phyloP scores from a whole-genome alignment of 192 early-diverging fungal genomes.

The Linderina pennispora region DNA sequence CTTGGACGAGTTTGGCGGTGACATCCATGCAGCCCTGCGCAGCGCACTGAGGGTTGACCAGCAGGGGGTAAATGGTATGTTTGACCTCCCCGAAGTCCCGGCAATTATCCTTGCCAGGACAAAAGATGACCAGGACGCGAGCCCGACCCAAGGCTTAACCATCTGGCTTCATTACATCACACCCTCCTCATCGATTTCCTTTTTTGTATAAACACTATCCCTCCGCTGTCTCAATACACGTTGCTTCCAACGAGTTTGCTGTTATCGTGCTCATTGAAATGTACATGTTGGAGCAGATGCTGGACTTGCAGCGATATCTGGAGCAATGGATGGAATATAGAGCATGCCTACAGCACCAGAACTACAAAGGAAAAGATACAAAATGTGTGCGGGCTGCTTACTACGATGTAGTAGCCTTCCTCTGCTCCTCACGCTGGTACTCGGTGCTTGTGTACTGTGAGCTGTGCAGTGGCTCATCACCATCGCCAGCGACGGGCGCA shows the following conservation, averaged over 20 bases:
- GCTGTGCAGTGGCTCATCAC: not conserved
- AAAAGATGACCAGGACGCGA: slow-evolving; percentile 9
- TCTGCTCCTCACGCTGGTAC: slow-evolving; percentile 27
- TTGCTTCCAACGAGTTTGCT: too few relatives aligned
- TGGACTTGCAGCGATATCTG: too few relatives aligned
- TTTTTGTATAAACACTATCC: too few relatives aligned
- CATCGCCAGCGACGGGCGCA: not conserved
- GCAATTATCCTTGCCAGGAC: slow-evolving; percentile 29
- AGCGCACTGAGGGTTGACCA: slow-evolving; percentile 21
- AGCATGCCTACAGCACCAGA: too few relatives aligned
- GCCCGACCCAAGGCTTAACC: too few relatives aligned
- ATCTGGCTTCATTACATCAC: too few relatives aligned
- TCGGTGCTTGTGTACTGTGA: slow-evolving; percentile 35
- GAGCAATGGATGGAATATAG: too few relatives aligned
- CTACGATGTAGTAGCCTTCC: slow-evolving; percentile 1
- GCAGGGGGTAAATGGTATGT: slow-evolving; percentile 1
- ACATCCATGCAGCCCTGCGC: slow-evolving; percentile 30
- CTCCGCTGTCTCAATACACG: too few relatives aligned
- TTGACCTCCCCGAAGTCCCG: slow-evolving; percentile 26
- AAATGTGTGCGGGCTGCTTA: not conserved
- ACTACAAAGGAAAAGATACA: not conserved
- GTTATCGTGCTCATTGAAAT: too few relatives aligned
- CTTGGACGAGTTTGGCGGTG: slow-evolving; percentile 34
- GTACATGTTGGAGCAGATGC: too few relatives aligned
- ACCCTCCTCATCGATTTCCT: too few relatives aligned